Base-by-base conservation (phyloP, 192 early-diverging fungal species). In the Lunasporangiospora selenospora region DNA sequence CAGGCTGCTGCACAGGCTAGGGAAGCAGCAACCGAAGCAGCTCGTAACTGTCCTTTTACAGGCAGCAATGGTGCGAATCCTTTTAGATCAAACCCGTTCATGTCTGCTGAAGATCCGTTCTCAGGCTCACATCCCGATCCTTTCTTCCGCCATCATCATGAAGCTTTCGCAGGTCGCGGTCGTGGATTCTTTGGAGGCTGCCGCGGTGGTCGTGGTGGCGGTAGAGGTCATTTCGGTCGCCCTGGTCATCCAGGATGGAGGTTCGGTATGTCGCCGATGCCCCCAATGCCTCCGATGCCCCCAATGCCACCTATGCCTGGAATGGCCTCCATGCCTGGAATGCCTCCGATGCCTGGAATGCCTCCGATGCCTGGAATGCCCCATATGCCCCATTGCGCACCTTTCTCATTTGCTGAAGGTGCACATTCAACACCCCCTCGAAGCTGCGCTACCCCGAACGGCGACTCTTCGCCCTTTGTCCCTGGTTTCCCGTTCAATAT, bases 331-430 rank as follows among this genome's bases (percentile, higher is more conserved):
- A 59, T 59, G 69, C 59, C 58, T n/a, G 38, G 29, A 0, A 61
- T 70, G 66, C 58, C 57, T n/a, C 44, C 43, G 1, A 67, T 67
- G 63, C 63, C 45, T 34, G 18, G 34, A 1, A 59, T 67, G 56
- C 44, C 66, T 9, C 45, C 32, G 0, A 55, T 55, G 51, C 58
- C 66, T 0, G 49, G 48, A 1, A 41, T 23, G 30, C 38, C 54
- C 39, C 16, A 29, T 21, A 37, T 45, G 31, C 50, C 51, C 2
- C 7, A 13, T 23, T 29, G 16, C 6, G 10, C 21, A 13, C 27
- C 47, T 13, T 7, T 30, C 3, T 19, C 26, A 5, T 47, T 47
- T 30, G 38, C 23, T 9, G 48, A 24, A 24, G n/a, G n/a, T 21
- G 19, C 49, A 0, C 52, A 3, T 42, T 40, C 58, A 6, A 36